Conservation (phyloP, 345 rosid genomes). For the Arabidopsis suecica region DNA sequence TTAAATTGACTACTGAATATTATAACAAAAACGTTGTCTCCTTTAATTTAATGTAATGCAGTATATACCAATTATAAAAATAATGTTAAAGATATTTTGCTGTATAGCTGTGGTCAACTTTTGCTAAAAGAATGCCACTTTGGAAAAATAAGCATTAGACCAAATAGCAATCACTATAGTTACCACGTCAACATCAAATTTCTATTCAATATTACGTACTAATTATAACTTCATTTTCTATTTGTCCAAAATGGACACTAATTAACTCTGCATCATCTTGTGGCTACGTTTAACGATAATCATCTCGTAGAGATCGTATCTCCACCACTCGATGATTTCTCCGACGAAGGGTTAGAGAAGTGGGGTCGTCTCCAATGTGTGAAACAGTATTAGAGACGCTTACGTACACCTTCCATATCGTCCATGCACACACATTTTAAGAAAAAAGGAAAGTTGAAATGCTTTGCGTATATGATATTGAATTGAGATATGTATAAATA, state of each 20-base stretch:
- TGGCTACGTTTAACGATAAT: slow-evolving; percentile 30
- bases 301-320: not conserved
- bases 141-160: slow-evolving; percentile 30
- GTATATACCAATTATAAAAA: not conserved
- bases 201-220: slow-evolving; percentile 14
- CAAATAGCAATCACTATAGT: slow-evolving; percentile 35
- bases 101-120: slow-evolving; percentile 35
- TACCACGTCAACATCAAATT: slow-evolving; percentile 36
- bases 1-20: not conserved
- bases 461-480: slow-evolving; percentile 3
- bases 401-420: slow-evolving; percentile 42
- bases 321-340: slow-evolving; percentile 6
- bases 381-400: slow-evolving; percentile 42
- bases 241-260: slow-evolving; percentile 18
- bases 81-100: not conserved
- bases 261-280: slow-evolving; percentile 7
- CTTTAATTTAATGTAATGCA: not conserved
- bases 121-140: slow-evolving; percentile 38
- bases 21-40: slow-evolving; percentile 13
- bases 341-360: slow-evolving; percentile 30
- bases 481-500: slow-evolving; percentile 5
- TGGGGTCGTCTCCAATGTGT: slow-evolving; percentile 16
- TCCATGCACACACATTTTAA: slow-evolving; percentile 36
- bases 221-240: slow-evolving; percentile 1
- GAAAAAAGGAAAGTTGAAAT: not conserved